These are phyloP conservation scores for Colletotrichum falcatum DNA, from an alignment of 2,329 filamentous ascomycete genomes.

Conservation along the genomic window DNA sequence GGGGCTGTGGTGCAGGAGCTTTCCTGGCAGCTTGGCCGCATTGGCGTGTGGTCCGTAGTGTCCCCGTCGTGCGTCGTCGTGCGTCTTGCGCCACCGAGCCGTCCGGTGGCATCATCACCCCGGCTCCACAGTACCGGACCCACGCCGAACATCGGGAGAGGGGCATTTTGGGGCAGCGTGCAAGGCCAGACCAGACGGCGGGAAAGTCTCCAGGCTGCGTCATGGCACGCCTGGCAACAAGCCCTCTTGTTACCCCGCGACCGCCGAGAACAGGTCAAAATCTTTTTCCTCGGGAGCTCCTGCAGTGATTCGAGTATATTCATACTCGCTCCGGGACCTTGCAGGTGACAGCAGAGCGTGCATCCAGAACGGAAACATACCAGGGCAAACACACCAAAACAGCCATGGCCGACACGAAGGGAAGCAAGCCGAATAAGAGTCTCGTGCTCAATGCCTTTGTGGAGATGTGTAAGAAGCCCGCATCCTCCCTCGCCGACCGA, in stretches of 20 bases:
- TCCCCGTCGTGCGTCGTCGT: slow-evolving; percentile 22
- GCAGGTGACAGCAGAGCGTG: too few species aligned
- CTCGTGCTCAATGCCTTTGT: slow-evolving; percentile 59
- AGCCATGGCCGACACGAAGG: slow-evolving; percentile 30
- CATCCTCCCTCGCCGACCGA: neutral
- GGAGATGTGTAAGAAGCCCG: slow-evolving; percentile 50
- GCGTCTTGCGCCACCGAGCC: slow-evolving; percentile 39
- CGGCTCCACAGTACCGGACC: slow-evolving; percentile 37
- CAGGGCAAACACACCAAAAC: neutral
- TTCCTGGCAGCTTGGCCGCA: neutral
- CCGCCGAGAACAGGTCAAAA: neutral
- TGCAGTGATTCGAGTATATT: neutral
- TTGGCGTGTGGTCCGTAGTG: slow-evolving; percentile 5
- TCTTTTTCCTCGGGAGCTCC: neutral
- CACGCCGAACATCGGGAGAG: slow-evolving; percentile 40
- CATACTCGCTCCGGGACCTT: neutral
- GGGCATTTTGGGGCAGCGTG: slow-evolving; percentile 21
- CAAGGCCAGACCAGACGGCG: neutral
- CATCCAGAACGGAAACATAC: neutral
- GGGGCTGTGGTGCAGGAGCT: slow-evolving; percentile 9
- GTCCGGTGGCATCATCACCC: slow-evolving; percentile 40
- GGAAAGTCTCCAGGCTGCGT: slow-evolving; percentile 17
- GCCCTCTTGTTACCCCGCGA: slow-evolving; percentile 13
- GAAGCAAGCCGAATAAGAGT: slow-evolving; percentile 50
- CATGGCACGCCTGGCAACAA: slow-evolving; percentile 16